Evolutionary conservation across 2,329 filamentous ascomycete genomes (phyloP).

Genomic region (Xylaria sp.): DNA sequence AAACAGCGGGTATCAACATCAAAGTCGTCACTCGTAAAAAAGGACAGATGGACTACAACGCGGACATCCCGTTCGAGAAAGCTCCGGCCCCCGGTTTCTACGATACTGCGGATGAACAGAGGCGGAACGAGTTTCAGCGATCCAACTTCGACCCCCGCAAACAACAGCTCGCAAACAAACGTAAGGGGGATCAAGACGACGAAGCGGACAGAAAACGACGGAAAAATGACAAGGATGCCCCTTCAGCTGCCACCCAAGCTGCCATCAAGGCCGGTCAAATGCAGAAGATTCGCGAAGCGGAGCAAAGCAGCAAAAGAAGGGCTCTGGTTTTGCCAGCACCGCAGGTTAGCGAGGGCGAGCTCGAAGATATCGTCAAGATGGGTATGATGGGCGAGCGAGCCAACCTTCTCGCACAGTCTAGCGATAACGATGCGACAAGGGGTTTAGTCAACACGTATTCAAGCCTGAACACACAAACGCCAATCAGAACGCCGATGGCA

Average conservation of each 20-base stretch:
- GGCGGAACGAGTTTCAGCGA: conserved; percentile 83
- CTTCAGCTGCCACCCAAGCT: conserved; percentile 83
- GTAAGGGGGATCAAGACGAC: conserved; percentile 91
- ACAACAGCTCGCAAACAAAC: conserved; percentile 88
- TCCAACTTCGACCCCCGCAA: conserved; percentile 92
- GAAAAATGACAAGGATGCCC: conserved; percentile 86
- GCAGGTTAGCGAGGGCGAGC: conserved; percentile 90
- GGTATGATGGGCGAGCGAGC: conserved; percentile 92
- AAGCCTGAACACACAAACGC: conserved; percentile 80
- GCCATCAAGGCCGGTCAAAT: conserved; percentile 93
- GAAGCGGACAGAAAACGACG: conserved; percentile 83
- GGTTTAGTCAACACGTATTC: conserved; percentile 90
- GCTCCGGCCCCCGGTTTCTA: conserved; percentile 89
- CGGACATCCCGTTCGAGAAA: conserved; percentile 97
- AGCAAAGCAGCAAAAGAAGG: conserved; percentile 93
- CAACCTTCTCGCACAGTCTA: conserved; percentile 76
- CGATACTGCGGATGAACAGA: conserved; percentile 86
- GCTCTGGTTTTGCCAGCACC: conserved; percentile 85
- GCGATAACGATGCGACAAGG: conserved; percentile 85
- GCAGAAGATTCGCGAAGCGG: conserved; percentile 94
- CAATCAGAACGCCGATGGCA: conserved; percentile 91
- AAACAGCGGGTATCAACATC: conserved; percentile 98
- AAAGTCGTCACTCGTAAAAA: conserved; percentile 92
- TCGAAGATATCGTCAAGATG: conserved; percentile 99
- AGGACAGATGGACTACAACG: conserved; percentile 99